Conservation (phyloP, 2,329 filamentous ascomycete genomes). For the Penicillium paneum region DNA sequence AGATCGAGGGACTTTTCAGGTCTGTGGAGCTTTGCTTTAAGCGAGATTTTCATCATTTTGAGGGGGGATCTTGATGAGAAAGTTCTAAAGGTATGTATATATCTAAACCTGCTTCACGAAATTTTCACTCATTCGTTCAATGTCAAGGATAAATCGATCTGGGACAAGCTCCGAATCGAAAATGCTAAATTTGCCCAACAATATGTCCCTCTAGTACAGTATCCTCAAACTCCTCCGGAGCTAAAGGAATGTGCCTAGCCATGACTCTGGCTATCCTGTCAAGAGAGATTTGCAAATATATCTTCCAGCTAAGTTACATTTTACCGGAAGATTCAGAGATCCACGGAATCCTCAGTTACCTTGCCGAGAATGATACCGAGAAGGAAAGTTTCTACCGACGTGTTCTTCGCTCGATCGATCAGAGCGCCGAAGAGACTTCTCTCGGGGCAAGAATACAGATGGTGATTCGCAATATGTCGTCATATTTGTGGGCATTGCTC, state of each 20-base stretch:
- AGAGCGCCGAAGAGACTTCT: conserved; percentile 6
- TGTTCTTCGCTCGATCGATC: conserved; percentile 19
- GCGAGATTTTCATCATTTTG: conserved; percentile 3
- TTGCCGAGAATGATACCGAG: conserved; percentile 17
- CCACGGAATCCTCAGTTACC: conserved; percentile 10
- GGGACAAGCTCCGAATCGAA: conserved; percentile 10
- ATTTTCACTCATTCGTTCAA: neutral
- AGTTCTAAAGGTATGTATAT: conserved; percentile 7
- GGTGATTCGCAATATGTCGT: conserved; percentile 1
- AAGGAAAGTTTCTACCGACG: conserved; percentile 22
- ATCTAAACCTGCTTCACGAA: neutral
- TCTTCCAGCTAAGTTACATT: conserved; percentile 37
- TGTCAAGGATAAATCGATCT: conserved; percentile 6
- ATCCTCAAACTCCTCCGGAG: conserved; percentile 29
- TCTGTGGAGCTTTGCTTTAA: conserved; percentile 8
- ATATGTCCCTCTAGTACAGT: conserved; percentile 29
- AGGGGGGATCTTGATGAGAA: conserved; percentile 7
- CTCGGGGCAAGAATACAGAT: neutral
- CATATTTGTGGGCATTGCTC: conserved; percentile 2
- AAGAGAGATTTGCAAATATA: conserved; percentile 25
- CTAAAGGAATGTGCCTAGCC: conserved; percentile 36
- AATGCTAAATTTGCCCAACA: neutral
- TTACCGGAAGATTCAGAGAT: conserved; percentile 9
- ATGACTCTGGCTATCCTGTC: conserved; percentile 29
- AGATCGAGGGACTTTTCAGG: conserved; percentile 2